phyloP scores from a whole-genome alignment of 2,329 filamentous ascomycete genomes.

The Intubia oerlemansii region DNA sequence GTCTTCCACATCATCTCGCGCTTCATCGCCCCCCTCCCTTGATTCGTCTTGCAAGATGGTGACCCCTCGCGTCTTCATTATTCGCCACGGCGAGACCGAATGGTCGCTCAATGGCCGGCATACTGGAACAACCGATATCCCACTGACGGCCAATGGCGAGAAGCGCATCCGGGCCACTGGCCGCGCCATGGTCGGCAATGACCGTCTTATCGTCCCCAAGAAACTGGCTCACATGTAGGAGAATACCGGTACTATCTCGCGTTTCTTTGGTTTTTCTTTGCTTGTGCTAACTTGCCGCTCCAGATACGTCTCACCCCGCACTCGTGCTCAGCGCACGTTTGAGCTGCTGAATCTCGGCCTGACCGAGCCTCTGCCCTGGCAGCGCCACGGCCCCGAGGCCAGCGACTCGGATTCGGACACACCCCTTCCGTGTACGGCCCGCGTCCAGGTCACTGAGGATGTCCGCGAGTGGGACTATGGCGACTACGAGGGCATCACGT shows the following conservation, averaged over 20 bases:
- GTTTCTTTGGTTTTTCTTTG: not conserved
- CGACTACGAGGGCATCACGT: conserved; percentile 66
- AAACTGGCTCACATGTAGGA: conserved; percentile 65
- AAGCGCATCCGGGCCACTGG: conserved; percentile 58
- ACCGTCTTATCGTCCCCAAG: conserved; percentile 64
- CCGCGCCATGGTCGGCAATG: conserved; percentile 60
- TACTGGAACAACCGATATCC: conserved; percentile 71
- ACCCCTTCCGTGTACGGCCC: conserved; percentile 27
- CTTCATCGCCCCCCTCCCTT: too few relatives aligned
- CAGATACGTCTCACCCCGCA: conserved; percentile 70
- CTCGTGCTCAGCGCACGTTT: conserved; percentile 71
- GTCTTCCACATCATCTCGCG: too few relatives aligned
- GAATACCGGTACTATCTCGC: not conserved
- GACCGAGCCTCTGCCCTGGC: conserved; percentile 51
- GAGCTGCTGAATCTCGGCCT: conserved; percentile 64
- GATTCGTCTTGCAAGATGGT: too few relatives aligned
- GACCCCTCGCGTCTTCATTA: conserved; percentile 56
- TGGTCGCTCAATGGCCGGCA: conserved; percentile 79
- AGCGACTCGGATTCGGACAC: conserved; percentile 8
- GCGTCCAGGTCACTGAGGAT: conserved; percentile 45
- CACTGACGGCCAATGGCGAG: conserved; percentile 64
- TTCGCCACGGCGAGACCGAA: conserved; percentile 86
- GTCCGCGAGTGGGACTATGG: conserved; percentile 81
- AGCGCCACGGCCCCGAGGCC: conserved; percentile 19
- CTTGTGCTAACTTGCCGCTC: not conserved